Conservation (phyloP, 2,329 filamentous ascomycete genomes). For the Diaporthe nobilis region DNA sequence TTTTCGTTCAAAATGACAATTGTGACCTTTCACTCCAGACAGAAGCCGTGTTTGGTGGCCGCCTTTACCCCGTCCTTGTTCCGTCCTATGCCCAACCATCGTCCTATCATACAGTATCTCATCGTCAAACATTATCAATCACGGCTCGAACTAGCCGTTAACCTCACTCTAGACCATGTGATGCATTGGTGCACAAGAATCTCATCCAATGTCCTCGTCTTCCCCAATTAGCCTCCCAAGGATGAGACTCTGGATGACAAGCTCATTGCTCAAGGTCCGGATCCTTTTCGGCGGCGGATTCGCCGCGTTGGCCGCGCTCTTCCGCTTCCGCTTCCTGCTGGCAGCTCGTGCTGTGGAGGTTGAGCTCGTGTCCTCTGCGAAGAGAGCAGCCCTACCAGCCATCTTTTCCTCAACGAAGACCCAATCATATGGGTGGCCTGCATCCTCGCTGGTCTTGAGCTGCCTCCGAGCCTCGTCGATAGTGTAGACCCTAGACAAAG, state of each 20-base stretch:
- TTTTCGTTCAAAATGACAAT: neutral
- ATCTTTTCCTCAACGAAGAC: conserved; percentile 79
- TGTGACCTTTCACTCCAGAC: conserved; percentile 1
- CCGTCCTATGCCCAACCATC: neutral
- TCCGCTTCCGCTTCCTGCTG: conserved; percentile 59
- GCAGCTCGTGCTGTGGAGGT: neutral
- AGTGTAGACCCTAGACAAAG: conserved; percentile 76
- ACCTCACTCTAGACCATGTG: neutral
- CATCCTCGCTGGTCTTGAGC: conserved; percentile 65
- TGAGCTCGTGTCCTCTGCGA: conserved; percentile 29
- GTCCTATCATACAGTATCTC: conserved; percentile 1
- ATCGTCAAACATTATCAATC: conserved; percentile 4
- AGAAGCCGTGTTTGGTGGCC: neutral
- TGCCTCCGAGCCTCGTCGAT: conserved; percentile 74
- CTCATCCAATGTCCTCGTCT: conserved; percentile 56
- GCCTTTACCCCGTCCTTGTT: neutral
- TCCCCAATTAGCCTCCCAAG: conserved; percentile 82
- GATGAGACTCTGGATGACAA: conserved; percentile 93
- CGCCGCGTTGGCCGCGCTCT: conserved; percentile 51
- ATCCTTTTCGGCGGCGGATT: conserved; percentile 65
- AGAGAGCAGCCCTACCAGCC: conserved; percentile 53
- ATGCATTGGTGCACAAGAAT: too few relatives aligned
- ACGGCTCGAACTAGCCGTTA: neutral
- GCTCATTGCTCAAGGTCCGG: conserved; percentile 83
- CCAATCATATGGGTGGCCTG: conserved; percentile 75